A percentile compares a stretch with the other conserved stretches of the same genome.
These are phyloP conservation scores for Geotrichum fermentans DNA, from an alignment of 1,139 yeast species.

Conservation along the genomic window DNA sequence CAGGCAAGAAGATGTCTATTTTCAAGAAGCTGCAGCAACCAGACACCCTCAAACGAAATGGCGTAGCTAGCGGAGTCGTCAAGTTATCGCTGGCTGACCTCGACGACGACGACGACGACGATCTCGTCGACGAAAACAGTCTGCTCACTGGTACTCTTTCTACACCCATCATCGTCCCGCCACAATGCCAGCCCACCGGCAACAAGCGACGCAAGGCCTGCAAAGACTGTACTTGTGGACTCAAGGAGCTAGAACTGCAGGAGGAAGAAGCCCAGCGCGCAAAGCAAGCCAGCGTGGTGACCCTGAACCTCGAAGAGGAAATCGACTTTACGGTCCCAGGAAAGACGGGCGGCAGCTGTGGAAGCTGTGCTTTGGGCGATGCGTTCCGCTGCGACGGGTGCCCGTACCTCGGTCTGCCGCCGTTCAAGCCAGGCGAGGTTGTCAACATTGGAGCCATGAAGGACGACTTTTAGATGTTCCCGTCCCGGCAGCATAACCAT, in stretches of 20 bases:
- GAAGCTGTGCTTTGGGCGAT: constrained; percentile 93
- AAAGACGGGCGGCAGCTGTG: constrained; percentile 85
- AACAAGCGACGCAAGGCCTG: constrained; percentile 66
- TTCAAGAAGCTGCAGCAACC: constrained; percentile 2
- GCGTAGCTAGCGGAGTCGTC: constrained; percentile 40
- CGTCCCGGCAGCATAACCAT: neutral
- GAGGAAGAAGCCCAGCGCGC: constrained; percentile 33
- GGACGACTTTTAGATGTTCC: constrained; percentile 5
- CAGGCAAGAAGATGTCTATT: constrained; percentile 1
- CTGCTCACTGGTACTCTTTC: constrained; percentile 29
- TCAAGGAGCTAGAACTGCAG: constrained; percentile 61
- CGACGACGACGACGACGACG: constrained; percentile 45
- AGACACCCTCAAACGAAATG: neutral
- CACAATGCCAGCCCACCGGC: constrained; percentile 40
- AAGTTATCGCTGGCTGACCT: constrained; percentile 28
- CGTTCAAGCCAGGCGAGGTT: constrained; percentile 93
- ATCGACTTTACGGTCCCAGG: constrained; percentile 94
- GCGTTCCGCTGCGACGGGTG: constrained; percentile 98
- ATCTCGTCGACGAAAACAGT: constrained; percentile 39
- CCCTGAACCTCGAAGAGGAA: constrained; percentile 49
- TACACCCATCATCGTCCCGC: constrained; percentile 42
- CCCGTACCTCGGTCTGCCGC: constrained; percentile 94
- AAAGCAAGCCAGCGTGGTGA: constrained; percentile 40
- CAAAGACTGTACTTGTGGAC: constrained; percentile 96
- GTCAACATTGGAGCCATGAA: constrained; percentile 29